Evolutionary conservation across 1,284 basidiomycete genomes (phyloP).

Genomic region (Termitomyces sp.): DNA sequence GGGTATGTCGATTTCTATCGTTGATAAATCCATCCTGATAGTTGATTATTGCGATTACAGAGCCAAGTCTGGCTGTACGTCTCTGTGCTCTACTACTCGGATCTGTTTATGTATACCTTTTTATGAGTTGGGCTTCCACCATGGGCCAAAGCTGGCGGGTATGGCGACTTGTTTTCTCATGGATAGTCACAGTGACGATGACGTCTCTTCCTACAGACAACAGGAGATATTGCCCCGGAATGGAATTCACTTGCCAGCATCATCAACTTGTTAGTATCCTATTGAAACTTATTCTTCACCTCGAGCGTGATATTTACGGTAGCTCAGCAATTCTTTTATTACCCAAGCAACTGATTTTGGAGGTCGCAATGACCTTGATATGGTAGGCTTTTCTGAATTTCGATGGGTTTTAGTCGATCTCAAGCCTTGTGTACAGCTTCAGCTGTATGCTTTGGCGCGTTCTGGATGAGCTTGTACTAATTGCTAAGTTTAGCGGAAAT

Average conservation of each 20-base stretch:
- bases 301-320: neutral
- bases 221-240: constrained; percentile 22
- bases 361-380: constrained; percentile 56
- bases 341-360: constrained; percentile 54
- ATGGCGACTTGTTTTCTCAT: constrained; percentile 18
- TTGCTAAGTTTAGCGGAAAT: constrained; percentile 40
- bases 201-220: constrained; percentile 19
- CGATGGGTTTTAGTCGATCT: constrained; percentile 33
- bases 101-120: neutral
- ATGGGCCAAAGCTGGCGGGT: constrained; percentile 40
- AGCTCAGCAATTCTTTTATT: constrained; percentile 39
- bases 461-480: neutral
- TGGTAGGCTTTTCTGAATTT: constrained; percentile 41
- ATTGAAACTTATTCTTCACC: no score
- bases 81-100: neutral
- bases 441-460: constrained; percentile 6
- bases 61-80: constrained; percentile 43
- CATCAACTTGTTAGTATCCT: constrained; percentile 25
- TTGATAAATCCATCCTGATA: neutral
- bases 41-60: constrained; percentile 18
- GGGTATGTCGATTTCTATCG: constrained; percentile 7
- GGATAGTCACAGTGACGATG: constrained; percentile 10
- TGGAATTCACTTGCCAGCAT: constrained; percentile 30
- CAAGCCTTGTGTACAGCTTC: constrained; percentile 5
- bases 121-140: constrained; percentile 33